Conservation (phyloP, 306 rosid genomes). For the Lathyrus tuberosus region DNA sequence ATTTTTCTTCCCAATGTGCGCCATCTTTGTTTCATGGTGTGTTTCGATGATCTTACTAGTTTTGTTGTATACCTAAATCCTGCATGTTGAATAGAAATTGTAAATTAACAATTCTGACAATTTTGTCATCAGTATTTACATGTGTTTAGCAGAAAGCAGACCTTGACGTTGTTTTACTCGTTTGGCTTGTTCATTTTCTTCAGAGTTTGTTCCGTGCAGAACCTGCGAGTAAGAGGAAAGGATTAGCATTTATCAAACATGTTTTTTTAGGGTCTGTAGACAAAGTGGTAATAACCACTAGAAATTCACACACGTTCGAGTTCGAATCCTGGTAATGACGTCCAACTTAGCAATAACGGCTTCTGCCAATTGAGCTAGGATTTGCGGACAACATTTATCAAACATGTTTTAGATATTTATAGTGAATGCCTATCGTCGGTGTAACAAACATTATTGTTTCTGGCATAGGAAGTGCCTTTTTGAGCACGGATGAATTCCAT, state of each 20-base stretch:
- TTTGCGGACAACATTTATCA: not conserved
- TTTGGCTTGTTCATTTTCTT: conserved; percentile 43
- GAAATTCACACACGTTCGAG: no score
- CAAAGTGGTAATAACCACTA: no score
- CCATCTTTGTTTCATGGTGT: conserved; percentile 57
- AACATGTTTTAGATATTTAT: conserved; percentile 25
- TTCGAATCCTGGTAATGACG: no score
- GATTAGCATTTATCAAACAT: conserved; percentile 21
- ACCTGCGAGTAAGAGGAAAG: conserved; percentile 51
- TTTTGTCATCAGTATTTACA: conserved; percentile 21
- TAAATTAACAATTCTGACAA: conserved; percentile 25
- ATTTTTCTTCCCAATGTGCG: conserved; percentile 56
- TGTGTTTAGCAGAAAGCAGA: conserved; percentile 38
- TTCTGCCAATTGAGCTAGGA: no score
- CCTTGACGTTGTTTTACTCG: conserved; percentile 50
- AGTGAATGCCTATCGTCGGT: conserved; percentile 11
- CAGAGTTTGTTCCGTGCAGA: conserved; percentile 54
- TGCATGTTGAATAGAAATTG: conserved; percentile 44
- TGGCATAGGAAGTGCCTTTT: conserved; percentile 7
- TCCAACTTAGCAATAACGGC: no score
- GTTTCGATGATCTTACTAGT: conserved; percentile 53
- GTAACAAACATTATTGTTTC: not conserved
- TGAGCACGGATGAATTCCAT: conserved; percentile 8
- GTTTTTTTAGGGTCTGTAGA: not conserved
- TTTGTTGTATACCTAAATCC: conserved; percentile 51